Percentiles rank a stretch among this genome's conserved stretches.
These are phyloP conservation scores for Tulasnella sp. DNA, from an alignment of 768 basidiomycete genomes.

Conservation along the genomic window DNA sequence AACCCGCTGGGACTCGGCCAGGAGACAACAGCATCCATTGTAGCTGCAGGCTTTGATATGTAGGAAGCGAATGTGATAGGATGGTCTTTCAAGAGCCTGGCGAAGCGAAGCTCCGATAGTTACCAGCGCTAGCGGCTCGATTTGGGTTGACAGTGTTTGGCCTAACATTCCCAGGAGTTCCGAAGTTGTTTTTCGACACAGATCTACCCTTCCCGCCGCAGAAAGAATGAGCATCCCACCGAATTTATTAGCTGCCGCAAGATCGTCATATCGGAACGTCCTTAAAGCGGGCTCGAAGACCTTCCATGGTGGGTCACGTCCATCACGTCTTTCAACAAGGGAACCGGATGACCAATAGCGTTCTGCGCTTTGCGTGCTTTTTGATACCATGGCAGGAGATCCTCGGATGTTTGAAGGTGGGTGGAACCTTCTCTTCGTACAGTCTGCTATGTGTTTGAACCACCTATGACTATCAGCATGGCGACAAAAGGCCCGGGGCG, in stretches of 20 bases:
- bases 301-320: conserved; percentile 40
- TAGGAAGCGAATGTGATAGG: background rate
- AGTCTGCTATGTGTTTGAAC: background rate
- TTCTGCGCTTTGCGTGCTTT: conserved; percentile 17
- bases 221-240: conserved; percentile 29
- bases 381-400: conserved; percentile 37
- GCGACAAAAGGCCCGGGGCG: conserved; percentile 50
- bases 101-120: background rate
- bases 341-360: background rate
- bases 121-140: background rate
- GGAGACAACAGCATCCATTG: too few relatives aligned
- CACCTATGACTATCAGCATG: conserved; percentile 42
- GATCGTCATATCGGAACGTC: conserved; percentile 63
- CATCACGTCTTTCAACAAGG: background rate
- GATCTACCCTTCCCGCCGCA: background rate
- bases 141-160: background rate
- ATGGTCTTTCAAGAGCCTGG: too few relatives aligned
- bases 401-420: conserved; percentile 19
- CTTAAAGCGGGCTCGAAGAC: conserved; percentile 55
- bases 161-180: background rate
- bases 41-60: background rate
- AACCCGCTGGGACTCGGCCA: too few relatives aligned
- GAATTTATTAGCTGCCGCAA: conserved; percentile 48
- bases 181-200: background rate
- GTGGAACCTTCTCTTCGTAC: background rate